Base-by-base conservation (phyloP, 2,329 filamentous ascomycete species). In the Amesomyces nigricolor region DNA sequence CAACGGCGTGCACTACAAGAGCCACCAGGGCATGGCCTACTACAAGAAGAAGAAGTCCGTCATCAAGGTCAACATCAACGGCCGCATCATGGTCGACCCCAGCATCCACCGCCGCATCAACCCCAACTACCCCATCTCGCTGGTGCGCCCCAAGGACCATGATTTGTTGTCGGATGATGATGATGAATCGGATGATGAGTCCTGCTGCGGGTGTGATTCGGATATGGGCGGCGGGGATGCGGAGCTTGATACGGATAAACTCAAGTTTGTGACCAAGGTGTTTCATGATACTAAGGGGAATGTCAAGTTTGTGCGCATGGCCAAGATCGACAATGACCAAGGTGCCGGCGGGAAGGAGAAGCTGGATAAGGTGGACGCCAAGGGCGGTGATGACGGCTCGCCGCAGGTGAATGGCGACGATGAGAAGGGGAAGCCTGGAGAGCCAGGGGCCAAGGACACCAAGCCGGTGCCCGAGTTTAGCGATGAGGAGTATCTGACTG, bases 61-160 rank as follows among this genome's bases (percentile, higher is more conserved):
- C 13, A 74, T 88, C 67, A 92, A 90, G 68, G 86, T 95, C 70
- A 90, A 90, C 66, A 86, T 95, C 68, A 89, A 91, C 60, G 88
- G 90, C 16, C 85, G 91, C 30, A 80, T 95, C 60, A 96, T 96
- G 90, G 78, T 96, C 22, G 91, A 96, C 66, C 83, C 89, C 0
- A 83, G 83, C 3, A 88, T 88, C 42, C 91, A 95, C 71, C 83
- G 89, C 8, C 82, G 89, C 35, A 88, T 92, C 68, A 89, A 94
- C 62, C 88, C 91, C 1, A 95, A 95, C 67, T 95, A 95, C 62
- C 81, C 81, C 0, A 82, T 92, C 63, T 89, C 87, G 19, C 78
- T 81, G 1, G 84, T 95, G 53, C 85, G 86, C 48, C 82, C 87
- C 0, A 86, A 88, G 62, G 86, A 91, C 56, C 78, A 82, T 26